These are phyloP conservation scores for Hygrophorus pudorinus DNA, from an alignment of 768 basidiomycete genomes.

Conservation along the genomic window DNA sequence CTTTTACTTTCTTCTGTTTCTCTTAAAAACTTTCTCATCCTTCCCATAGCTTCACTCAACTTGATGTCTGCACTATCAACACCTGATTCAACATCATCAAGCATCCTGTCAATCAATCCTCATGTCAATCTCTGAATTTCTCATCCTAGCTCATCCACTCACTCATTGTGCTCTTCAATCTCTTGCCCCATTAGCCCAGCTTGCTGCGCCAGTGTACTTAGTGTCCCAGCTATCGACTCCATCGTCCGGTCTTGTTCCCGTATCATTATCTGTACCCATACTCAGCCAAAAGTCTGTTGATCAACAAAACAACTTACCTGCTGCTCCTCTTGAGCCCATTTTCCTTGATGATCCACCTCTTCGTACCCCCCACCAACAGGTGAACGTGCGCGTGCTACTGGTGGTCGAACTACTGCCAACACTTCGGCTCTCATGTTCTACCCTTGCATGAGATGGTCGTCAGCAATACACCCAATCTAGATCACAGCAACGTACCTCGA, in stretches of 20 bases:
- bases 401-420: conserved; percentile 16
- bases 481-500: conserved; percentile 52
- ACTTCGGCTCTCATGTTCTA: conserved; percentile 72
- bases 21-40: conserved; percentile 71
- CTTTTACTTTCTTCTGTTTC: conserved; percentile 87
- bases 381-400: conserved; percentile 12
- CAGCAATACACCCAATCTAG: not conserved
- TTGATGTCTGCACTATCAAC: conserved; percentile 63
- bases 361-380: conserved; percentile 20
- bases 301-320: conserved; percentile 36
- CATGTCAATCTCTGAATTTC: no score
- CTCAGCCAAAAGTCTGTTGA: not conserved
- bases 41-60: conserved; percentile 52
- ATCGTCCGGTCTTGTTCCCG: conserved; percentile 85
- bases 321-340: conserved; percentile 83
- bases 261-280: conserved; percentile 58
- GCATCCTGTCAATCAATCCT: conserved; percentile 54
- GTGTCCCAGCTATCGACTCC: conserved; percentile 76
- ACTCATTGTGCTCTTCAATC: conserved; percentile 89
- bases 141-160: no score
- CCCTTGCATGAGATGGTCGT: conserved; percentile 26
- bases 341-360: conserved; percentile 53
- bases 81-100: conserved; percentile 65
- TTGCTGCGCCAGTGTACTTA: conserved; percentile 79
- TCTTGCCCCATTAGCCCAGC: conserved; percentile 93